These are phyloP conservation scores for Exophiala bonariae DNA, from an alignment of 2,329 filamentous ascomycete species.

Conservation along the genomic window DNA sequence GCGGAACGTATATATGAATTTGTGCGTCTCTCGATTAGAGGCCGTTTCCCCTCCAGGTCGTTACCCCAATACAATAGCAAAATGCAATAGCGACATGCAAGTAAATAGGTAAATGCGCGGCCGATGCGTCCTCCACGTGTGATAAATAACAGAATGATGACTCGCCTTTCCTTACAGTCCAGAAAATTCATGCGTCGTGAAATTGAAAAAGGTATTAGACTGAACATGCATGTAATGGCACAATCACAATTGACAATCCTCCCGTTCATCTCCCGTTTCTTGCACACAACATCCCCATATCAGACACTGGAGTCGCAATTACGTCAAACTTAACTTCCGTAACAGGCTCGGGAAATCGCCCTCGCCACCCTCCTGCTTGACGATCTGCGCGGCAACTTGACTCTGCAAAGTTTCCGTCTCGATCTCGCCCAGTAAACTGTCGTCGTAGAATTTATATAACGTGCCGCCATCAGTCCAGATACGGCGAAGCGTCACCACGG, in stretches of 20 bases:
- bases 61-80: too few species aligned
- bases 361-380: constrained; percentile 26
- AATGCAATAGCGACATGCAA: too few species aligned
- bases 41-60: too few species aligned
- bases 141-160: too few species aligned
- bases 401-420: constrained; percentile 55
- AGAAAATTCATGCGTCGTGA: background rate
- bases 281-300: too few species aligned
- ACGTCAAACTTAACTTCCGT: constrained; percentile 25
- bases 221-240: background rate
- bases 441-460: constrained; percentile 68
- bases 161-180: too few species aligned
- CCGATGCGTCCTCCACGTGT: too few species aligned
- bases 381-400: constrained; percentile 26
- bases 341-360: constrained; percentile 26
- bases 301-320: too few species aligned
- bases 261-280: too few species aligned
- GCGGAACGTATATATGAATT: too few species aligned
- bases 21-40: too few species aligned
- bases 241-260: constrained; percentile 2
- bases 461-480: constrained; percentile 76
- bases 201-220: background rate
- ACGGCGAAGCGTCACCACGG: constrained; percentile 60
- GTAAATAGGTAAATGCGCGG: too few species aligned
- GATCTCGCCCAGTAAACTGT: constrained; percentile 57